Evolutionary conservation across 78 protist genomes (phyloP).

Genomic region (Dictyostelium citrinum): DNA sequence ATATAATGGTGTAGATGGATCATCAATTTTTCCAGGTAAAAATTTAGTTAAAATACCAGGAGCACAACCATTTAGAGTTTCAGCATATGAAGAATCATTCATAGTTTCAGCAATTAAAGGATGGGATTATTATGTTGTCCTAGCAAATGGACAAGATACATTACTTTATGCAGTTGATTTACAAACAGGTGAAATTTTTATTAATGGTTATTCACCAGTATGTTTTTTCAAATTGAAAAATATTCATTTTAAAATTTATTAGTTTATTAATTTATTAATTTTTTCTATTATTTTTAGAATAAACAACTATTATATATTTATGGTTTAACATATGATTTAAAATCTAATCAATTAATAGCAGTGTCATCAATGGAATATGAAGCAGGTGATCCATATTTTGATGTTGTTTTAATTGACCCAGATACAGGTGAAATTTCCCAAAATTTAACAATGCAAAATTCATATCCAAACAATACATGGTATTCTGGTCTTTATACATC

Average conservation of each 20-base stretch:
- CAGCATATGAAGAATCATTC: slow-evolving; percentile 14
- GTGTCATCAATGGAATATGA: slow-evolving; percentile 22
- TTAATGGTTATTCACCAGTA: slow-evolving; percentile 57
- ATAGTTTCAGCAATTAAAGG: slow-evolving; percentile 19
- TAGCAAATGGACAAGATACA: neutral
- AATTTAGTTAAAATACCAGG: slow-evolving; percentile 6
- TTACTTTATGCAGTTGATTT: slow-evolving; percentile 16
- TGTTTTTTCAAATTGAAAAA: neutral
- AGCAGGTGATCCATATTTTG: slow-evolving; percentile 3
- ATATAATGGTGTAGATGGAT: neutral
- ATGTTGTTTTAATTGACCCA: slow-evolving; percentile 46
- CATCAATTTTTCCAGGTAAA: slow-evolving; percentile 10
- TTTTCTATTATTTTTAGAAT: neutral
- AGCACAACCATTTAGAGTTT: slow-evolving; percentile 21
- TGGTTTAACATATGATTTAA: slow-evolving; percentile 36
- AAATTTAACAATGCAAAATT: neutral
- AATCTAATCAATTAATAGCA: slow-evolving; percentile 41
- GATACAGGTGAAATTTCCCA: slow-evolving; percentile 8
- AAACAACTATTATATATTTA: neutral
- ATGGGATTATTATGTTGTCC: slow-evolving; percentile 18
- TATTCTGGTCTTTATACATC: slow-evolving; percentile 49
- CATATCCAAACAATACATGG: slow-evolving; percentile 18
- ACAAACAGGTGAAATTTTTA: neutral
- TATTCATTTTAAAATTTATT: neutral
- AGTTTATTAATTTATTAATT: neutral